Conservation (phyloP, 2,329 filamentous ascomycete genomes). For the Penicillium sclerotigenum region DNA sequence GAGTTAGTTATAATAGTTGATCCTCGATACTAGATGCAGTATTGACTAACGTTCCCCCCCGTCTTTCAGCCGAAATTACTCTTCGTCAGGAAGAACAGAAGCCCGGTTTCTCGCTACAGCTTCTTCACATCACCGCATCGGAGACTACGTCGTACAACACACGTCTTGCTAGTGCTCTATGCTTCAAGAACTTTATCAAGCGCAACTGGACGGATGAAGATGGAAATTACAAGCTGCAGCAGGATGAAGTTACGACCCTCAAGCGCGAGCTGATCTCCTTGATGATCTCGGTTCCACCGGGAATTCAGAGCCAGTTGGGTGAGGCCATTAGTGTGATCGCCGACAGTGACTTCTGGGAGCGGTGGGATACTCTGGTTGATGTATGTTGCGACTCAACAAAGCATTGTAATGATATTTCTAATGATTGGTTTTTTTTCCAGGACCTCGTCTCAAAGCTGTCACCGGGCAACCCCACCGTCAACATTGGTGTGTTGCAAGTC, state of each 20-base stretch:
- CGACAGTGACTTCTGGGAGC: slow-evolving; percentile 93
- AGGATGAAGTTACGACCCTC: slow-evolving; percentile 81
- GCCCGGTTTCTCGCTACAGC: slow-evolving; percentile 79
- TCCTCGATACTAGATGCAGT: not conserved
- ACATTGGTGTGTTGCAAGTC: slow-evolving; percentile 92
- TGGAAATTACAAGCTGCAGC: slow-evolving; percentile 83
- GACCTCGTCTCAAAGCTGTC: slow-evolving; percentile 88
- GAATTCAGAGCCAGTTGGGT: slow-evolving; percentile 88
- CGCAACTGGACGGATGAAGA: slow-evolving; percentile 95
- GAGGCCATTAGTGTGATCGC: slow-evolving; percentile 97
- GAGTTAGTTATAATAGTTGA: slow-evolving; percentile 34
- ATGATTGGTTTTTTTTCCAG: slow-evolving; percentile 36
- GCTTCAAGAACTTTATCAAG: slow-evolving; percentile 98
- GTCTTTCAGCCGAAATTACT: slow-evolving; percentile 67
- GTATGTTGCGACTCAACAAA: slow-evolving; percentile 45
- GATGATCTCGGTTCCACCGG: slow-evolving; percentile 87
- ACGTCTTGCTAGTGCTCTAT: slow-evolving; percentile 81
- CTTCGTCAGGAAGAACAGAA: slow-evolving; percentile 77
- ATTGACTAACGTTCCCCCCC: slow-evolving; percentile 1
- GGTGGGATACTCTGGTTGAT: slow-evolving; percentile 93
- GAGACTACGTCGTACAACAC: slow-evolving; percentile 70
- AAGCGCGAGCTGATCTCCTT: slow-evolving; percentile 93
- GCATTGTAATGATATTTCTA: not conserved
- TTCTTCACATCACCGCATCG: slow-evolving; percentile 86
- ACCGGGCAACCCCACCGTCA: slow-evolving; percentile 74